These are phyloP conservation scores for Cladosporium sp. DNA, from an alignment of 2,329 filamentous ascomycete genomes.

Conservation along the genomic window DNA sequence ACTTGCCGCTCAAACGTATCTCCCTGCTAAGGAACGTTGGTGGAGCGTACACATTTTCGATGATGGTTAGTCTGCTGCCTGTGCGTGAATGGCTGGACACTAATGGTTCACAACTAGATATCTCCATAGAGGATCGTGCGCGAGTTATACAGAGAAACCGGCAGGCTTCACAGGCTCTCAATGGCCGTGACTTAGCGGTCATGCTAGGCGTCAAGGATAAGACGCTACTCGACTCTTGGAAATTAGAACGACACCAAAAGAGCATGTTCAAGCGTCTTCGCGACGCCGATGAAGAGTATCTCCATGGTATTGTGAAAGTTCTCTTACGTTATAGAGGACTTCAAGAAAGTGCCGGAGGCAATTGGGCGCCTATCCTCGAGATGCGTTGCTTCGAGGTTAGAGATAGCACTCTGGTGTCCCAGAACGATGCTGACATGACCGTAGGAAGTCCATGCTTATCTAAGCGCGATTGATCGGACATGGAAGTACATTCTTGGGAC, in stretches of 20 bases:
- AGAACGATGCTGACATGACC: neutral
- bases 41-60: neutral
- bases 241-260: neutral
- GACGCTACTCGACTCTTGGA: neutral
- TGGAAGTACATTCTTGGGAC: neutral
- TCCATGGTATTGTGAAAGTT: neutral
- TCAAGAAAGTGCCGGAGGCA: neutral
- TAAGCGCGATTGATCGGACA: neutral
- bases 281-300: neutral
- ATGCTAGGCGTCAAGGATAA: neutral
- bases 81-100: neutral
- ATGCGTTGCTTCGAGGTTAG: neutral
- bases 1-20: neutral
- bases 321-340: neutral
- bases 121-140: neutral
- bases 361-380: neutral
- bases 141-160: neutral
- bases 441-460: neutral
- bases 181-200: neutral
- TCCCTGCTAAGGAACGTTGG: neutral
- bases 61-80: neutral
- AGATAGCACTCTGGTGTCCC: neutral
- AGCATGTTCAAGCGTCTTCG: neutral
- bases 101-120: neutral
- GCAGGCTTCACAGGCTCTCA: neutral